These are phyloP conservation scores for Ceratocystis huliohia DNA, from an alignment of 2,329 filamentous ascomycete species.

Conservation along the genomic window DNA sequence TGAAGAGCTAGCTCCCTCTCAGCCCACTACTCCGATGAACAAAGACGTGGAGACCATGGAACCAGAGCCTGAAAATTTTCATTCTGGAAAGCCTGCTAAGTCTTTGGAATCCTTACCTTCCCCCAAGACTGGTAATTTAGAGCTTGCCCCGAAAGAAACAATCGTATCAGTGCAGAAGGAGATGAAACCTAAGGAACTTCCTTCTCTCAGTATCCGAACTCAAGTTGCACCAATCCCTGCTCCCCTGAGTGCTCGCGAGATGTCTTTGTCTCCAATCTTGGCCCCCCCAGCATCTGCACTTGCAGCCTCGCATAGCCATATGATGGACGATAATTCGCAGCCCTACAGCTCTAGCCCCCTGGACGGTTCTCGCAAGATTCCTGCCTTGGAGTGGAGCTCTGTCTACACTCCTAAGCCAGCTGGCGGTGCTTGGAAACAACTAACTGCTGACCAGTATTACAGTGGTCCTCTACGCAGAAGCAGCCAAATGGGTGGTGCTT, in stretches of 20 bases:
- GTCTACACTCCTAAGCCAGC: conserved; percentile 20
- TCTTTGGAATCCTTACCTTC: background rate
- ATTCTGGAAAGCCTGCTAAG: background rate
- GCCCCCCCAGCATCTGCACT: background rate
- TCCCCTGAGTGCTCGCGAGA: background rate
- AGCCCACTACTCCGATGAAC: background rate
- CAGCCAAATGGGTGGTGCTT: conserved; percentile 7
- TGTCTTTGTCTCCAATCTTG: conserved; percentile 8
- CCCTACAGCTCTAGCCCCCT: background rate
- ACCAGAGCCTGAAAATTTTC: background rate
- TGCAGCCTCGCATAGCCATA: background rate
- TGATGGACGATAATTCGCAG: background rate
- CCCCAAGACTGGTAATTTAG: background rate
- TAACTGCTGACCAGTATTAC: conserved; percentile 20
- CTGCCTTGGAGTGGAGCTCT: conserved; percentile 17
- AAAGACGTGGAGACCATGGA: background rate
- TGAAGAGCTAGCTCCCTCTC: conserved; percentile 3
- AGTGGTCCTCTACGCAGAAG: conserved; percentile 15
- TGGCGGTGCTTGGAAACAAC: conserved; percentile 17
- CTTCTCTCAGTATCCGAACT: background rate
- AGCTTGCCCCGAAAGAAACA: background rate
- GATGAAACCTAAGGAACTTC: background rate
- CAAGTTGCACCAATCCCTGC: background rate
- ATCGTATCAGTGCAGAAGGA: background rate
- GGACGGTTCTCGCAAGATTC: conserved; percentile 12